These are phyloP conservation scores for Lycium barbarum DNA, from an alignment of 257 asterid species.

Conservation along the genomic window DNA sequence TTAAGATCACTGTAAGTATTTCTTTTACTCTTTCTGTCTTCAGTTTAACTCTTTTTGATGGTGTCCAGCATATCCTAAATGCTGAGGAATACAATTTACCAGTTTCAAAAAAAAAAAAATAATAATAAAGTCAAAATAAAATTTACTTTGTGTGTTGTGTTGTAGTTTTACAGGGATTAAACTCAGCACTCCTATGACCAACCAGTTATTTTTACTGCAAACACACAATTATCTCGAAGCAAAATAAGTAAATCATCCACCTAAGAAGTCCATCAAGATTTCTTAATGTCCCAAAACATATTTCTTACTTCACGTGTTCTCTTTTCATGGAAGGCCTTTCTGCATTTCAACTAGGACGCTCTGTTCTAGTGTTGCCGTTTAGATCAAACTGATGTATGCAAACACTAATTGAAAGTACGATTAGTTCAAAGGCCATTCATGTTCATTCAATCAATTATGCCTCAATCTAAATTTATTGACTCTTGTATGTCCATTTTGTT, in stretches of 20 bases:
- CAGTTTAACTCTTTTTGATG: too few species aligned
- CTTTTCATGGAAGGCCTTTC: neutral
- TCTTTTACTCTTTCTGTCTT: too few species aligned
- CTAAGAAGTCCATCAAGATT: neutral
- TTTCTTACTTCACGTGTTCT: neutral
- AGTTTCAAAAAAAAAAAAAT: too few species aligned
- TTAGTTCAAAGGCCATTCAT: neutral
- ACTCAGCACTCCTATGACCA: neutral
- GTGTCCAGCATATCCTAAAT: too few species aligned
- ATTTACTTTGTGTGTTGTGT: neutral
- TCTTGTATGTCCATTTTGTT: neutral
- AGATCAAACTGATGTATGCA: neutral
- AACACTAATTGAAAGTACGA: neutral
- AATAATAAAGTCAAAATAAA: too few species aligned
- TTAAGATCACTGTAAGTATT: too few species aligned
- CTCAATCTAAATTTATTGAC: neutral
- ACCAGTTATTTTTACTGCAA: conserved; percentile 12
- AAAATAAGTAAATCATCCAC: neutral
- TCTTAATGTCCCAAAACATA: neutral
- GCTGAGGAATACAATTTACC: too few species aligned
- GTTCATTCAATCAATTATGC: neutral
- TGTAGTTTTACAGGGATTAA: neutral
- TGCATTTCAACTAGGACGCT: neutral
- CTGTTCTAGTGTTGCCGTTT: neutral
- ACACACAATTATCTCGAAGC: neutral